phyloP scores from a whole-genome alignment of 208 protist genomes.

The Eutreptiella sp. region DNA sequence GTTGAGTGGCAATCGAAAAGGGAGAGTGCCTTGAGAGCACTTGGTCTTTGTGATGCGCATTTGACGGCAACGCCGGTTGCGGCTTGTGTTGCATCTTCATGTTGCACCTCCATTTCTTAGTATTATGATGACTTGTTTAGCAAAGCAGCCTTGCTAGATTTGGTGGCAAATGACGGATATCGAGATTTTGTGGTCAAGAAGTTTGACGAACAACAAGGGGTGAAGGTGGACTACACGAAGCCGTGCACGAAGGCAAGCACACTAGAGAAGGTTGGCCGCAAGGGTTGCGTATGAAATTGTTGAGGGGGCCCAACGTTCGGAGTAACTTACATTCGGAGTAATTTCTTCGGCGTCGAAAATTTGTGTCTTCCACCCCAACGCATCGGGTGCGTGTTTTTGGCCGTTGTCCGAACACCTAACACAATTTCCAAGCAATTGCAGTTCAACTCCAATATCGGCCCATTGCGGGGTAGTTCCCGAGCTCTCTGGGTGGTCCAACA shows the following conservation, averaged over 20 bases:
- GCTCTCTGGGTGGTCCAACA: slow-evolving; percentile 36
- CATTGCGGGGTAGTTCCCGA: slow-evolving; percentile 32
- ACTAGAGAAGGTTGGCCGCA: too few relatives aligned
- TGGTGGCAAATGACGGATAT: too few relatives aligned
- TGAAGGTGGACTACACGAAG: too few relatives aligned
- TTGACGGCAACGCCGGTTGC: slow-evolving; percentile 41
- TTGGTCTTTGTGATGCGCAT: slow-evolving; percentile 34
- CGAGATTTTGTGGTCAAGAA: too few relatives aligned
- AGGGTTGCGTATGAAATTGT: too few relatives aligned
- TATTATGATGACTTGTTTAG: slow-evolving; percentile 23
- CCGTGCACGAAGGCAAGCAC: too few relatives aligned
- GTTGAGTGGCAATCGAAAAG: background rate
- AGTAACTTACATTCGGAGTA: background rate
- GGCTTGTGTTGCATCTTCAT: slow-evolving; percentile 36
- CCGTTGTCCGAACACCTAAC: slow-evolving; percentile 43
- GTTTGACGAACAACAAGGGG: too few relatives aligned
- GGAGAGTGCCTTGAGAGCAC: background rate
- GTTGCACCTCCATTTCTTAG: slow-evolving; percentile 23
- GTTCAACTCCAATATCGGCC: slow-evolving; percentile 44
- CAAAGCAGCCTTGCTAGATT: too few relatives aligned
- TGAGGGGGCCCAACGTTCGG: slow-evolving; percentile 4
- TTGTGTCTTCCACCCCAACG: background rate
- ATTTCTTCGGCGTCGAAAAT: background rate
- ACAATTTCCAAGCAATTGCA: too few relatives aligned
- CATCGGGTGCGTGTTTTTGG: slow-evolving; percentile 49